Evolutionary conservation across 176 grass and related monocot species (phyloP).

Genomic region (Carex parvula): DNA sequence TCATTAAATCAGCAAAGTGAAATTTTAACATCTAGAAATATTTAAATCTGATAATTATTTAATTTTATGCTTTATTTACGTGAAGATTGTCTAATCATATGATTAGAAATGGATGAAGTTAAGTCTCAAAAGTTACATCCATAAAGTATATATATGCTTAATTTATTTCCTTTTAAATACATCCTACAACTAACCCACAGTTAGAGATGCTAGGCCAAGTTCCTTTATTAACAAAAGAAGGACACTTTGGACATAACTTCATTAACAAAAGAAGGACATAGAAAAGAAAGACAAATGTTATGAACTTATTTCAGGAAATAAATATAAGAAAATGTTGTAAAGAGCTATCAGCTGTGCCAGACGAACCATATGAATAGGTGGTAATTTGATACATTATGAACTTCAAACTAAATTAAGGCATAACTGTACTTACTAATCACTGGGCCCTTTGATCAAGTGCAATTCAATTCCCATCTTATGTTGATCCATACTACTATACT

Average conservation of each 20-base stretch:
- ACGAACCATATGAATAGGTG: no score
- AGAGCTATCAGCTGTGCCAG: background rate
- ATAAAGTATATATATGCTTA: background rate
- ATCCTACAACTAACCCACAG: background rate
- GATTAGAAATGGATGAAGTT: background rate
- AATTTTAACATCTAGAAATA: background rate
- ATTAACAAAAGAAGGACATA: background rate
- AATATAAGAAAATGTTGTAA: background rate
- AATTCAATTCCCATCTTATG: constrained; percentile 2
- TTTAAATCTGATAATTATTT: background rate
- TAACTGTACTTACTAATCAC: background rate
- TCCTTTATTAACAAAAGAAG: background rate
- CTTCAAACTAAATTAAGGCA: background rate
- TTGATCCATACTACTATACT: background rate
- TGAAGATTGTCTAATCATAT: background rate
- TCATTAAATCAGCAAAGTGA: background rate
- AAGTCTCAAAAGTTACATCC: background rate
- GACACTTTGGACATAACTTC: background rate
- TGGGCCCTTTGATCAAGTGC: constrained; percentile 8
- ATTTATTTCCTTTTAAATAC: background rate
- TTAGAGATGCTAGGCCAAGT: background rate
- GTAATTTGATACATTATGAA: background rate
- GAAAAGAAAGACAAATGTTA: background rate
- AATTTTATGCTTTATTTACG: background rate
- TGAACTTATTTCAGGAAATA: background rate